Base-by-base conservation (phyloP, 1,139 yeast species). In the Debaryomycetaceae sp. region DNA sequence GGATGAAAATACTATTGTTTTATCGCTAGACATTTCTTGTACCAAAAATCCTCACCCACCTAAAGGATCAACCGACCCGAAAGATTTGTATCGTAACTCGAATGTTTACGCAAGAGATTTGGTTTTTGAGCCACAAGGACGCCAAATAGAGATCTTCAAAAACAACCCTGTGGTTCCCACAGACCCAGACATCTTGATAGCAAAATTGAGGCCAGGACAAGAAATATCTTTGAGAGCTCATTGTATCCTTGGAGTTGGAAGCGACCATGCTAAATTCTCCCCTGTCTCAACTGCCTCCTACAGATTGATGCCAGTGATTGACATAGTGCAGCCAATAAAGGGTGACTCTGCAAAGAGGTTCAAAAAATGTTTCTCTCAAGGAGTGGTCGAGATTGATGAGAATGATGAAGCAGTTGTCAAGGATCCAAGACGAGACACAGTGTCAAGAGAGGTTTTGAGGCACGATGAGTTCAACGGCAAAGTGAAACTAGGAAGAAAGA, bases 261-360 rank as follows among this genome's bases (percentile, higher is more conserved):
- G 89, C 33, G 99, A 93, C 63, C 99, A 93, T 65, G 98, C 99
- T 51, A 93, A 93, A 67, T 93, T 88, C 63, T 89, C 97, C 6
- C 99, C 99, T 4, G 99, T 93, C 8, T 81, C 96, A 24, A 93
- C 99, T 24, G 98, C 99, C 3, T 87, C 97, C n/a, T 93, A 93
- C 70, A 80, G 99, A 68, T 76, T 93, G 58, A 70, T 95, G 73
- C 99, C 99, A n/a, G 85, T 82, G 20, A 93, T 93, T 60, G 84
- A 87, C 52, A 88, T 93, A 42, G 64, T 72, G 42, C 68, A 81
- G 52, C 90, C 95, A 40, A 87, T 93, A 50, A 72, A 68, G 1
- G 98, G 97, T 4, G 82, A 78, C 5, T 78, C 80, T 45, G 98
- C 98, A 4, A 62, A 70, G 48, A 86, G 81, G 60, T 88, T 93